Conservation (phyloP, 2,329 filamentous ascomycete species). For the Hymenoscyphus fructigenus region DNA sequence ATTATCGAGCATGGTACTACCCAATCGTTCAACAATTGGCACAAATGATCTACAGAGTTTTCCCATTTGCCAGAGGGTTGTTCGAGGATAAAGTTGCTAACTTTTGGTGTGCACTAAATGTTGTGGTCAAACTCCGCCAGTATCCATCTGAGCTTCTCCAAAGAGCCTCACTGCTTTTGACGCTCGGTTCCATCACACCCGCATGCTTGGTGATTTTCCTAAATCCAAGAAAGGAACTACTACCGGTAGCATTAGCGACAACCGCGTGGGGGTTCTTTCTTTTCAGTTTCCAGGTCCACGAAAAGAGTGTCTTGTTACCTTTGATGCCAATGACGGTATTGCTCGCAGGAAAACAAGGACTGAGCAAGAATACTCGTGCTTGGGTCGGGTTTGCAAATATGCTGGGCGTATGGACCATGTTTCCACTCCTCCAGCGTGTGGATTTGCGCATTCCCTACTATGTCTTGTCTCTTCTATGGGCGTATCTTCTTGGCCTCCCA, state of each 20-base stretch:
- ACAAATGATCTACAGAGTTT: slow-evolving; percentile 88
- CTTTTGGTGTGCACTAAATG: slow-evolving; percentile 92
- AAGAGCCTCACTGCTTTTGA: slow-evolving; percentile 70
- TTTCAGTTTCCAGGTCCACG: slow-evolving; percentile 96
- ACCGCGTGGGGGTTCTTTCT: slow-evolving; percentile 97
- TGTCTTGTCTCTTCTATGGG: slow-evolving; percentile 83
- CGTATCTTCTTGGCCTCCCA: slow-evolving; percentile 84
- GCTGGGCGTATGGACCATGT: slow-evolving; percentile 89
- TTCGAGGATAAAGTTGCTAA: slow-evolving; percentile 99
- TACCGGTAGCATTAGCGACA: slow-evolving; percentile 78
- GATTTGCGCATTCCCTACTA: slow-evolving; percentile 81
- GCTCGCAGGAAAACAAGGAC: slow-evolving; percentile 72
- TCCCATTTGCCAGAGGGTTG: slow-evolving; percentile 90
- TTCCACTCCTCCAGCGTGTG: slow-evolving; percentile 82
- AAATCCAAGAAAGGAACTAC: slow-evolving; percentile 70
- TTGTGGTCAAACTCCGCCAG: slow-evolving; percentile 79
- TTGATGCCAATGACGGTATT: slow-evolving; percentile 91
- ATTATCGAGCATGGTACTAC: slow-evolving; percentile 69
- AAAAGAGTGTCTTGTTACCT: slow-evolving; percentile 93
- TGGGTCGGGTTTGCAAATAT: slow-evolving; percentile 98
- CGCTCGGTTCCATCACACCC: slow-evolving; percentile 72
- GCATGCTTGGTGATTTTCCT: slow-evolving; percentile 79
- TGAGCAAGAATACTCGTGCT: slow-evolving; percentile 72
- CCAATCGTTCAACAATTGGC: slow-evolving; percentile 73
- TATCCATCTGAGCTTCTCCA: slow-evolving; percentile 74